Conservation (phyloP, 73 alveolate species). For the Paramecium biaurelia region DNA sequence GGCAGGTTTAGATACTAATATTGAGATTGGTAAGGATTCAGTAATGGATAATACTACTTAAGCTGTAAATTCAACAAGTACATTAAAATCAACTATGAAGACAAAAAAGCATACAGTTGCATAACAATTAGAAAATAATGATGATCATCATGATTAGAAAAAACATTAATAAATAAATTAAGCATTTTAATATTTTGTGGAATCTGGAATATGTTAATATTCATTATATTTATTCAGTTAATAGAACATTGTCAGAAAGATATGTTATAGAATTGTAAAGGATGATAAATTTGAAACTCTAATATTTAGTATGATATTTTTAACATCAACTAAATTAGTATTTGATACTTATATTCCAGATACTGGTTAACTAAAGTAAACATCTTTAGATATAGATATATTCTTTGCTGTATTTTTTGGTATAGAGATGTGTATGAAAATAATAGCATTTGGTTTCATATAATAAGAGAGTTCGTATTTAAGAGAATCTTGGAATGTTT, state of each 20-base stretch:
- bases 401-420: slow-evolving; percentile 60
- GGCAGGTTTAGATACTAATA: neutral
- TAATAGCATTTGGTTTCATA: slow-evolving; percentile 79
- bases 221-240: slow-evolving; percentile 43
- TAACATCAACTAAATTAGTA: slow-evolving; percentile 53
- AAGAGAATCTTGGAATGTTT: slow-evolving; percentile 72
- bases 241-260: neutral
- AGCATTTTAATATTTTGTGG: slow-evolving; percentile 38
- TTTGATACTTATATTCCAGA: slow-evolving; percentile 66
- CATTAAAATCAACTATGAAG: neutral
- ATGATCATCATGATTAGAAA: neutral
- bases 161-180: neutral
- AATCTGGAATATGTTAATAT: slow-evolving; percentile 3
- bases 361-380: neutral
- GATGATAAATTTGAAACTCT: slow-evolving; percentile 63
- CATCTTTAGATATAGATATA: slow-evolving; percentile 28
- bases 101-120: neutral
- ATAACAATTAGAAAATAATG: neutral
- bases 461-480: slow-evolving; percentile 73
- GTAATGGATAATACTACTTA: slow-evolving; percentile 24
- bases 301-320: slow-evolving; percentile 51
- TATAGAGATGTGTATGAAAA: slow-evolving; percentile 69
- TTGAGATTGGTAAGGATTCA: slow-evolving; percentile 9
- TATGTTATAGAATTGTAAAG: slow-evolving; percentile 39
- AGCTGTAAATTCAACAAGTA: neutral